Evolutionary conservation across 1,139 yeast genomes (phyloP).

Genomic region (Nakaseomyces uthaithaninus): DNA sequence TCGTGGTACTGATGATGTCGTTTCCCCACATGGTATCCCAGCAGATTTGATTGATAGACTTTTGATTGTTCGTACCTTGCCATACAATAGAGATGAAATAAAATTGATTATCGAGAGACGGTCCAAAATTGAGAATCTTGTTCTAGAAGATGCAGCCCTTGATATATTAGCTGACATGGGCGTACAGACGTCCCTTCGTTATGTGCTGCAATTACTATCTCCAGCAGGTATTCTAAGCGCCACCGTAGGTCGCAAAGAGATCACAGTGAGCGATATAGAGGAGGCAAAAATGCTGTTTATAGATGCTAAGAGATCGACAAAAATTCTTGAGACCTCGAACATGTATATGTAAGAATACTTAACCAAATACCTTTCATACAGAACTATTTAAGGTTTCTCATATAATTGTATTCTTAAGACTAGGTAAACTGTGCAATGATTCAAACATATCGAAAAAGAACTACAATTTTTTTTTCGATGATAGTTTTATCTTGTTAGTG

Average conservation of each 20-base stretch:
- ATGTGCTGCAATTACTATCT: slow-evolving; percentile 80
- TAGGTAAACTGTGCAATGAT: too few species aligned
- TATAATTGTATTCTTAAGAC: too few species aligned
- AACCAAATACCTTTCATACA: too few species aligned
- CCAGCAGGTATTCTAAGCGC: slow-evolving; percentile 83
- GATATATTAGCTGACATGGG: slow-evolving; percentile 68
- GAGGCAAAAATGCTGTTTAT: slow-evolving; percentile 81
- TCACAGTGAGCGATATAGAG: slow-evolving; percentile 63
- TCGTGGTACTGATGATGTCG: slow-evolving; percentile 81
- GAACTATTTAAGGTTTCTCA: too few species aligned
- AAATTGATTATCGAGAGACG: slow-evolving; percentile 75
- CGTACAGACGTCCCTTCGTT: slow-evolving; percentile 69
- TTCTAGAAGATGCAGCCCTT: slow-evolving; percentile 58
- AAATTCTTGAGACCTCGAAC: slow-evolving; percentile 47
- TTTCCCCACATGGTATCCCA: slow-evolving; percentile 95
- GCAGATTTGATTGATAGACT: slow-evolving; percentile 88
- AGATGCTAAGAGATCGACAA: slow-evolving; percentile 81
- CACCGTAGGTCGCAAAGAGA: slow-evolving; percentile 64
- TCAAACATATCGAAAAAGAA: too few species aligned
- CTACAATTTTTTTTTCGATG: neutral
- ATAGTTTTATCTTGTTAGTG: slow-evolving; percentile 5
- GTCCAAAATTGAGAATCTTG: slow-evolving; percentile 64
- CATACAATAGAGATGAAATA: slow-evolving; percentile 78
- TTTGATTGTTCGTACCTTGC: slow-evolving; percentile 82
- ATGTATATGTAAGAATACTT: slow-evolving; percentile 28